Base-by-base conservation (phyloP, 306 rosid species). In the Canavalia gladiata region DNA sequence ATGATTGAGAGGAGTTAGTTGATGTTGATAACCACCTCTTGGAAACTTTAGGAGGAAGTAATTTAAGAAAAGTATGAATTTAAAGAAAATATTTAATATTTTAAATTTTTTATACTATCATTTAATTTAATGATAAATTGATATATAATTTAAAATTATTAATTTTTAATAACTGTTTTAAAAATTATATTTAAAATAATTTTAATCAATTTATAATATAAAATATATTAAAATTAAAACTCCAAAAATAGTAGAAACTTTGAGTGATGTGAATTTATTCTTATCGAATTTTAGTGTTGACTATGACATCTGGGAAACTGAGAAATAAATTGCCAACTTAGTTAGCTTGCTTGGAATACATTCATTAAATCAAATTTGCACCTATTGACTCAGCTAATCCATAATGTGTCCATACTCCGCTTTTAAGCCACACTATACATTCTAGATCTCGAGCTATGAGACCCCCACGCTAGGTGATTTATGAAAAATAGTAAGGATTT, bases 21-120 rank as follows among this genome's bases (percentile, higher is more conserved):
- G 83, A 81, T 37, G 68, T 28, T 72, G 79, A 68, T 75, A 86
- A 75, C 88, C 67, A 86, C 89, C 74, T 1, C 47, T 37, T 25
- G 70, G 86, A 86, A 86, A 78, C 88, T 78, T 87, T 31, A 43
- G 68, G 79, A 51, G 4, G 30, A 70, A 64, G 76, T 33, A 31
- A 18, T 18, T 18, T 18, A 18, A 18, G 25, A 18, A 18, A 18
- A 18, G 25, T 18, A 18, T 18, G 25, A 18, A 18, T 18, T 18
- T 18, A 18, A 18, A 18, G 25, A 18, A 18, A 18, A 18, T 18
- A 18, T 18, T 18, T 18, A 18, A 18, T 18, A 18, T 18, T 18
- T 18, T 18, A 18, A 18, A 18, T 18, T 18, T 18, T 18, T 18
- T 18, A 18, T 18, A 18, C 25, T 18, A 18, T 18, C 25, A 18